phyloP scores from a whole-genome alignment of 768 basidiomycete species.

The Kwoniella botswanensis region DNA sequence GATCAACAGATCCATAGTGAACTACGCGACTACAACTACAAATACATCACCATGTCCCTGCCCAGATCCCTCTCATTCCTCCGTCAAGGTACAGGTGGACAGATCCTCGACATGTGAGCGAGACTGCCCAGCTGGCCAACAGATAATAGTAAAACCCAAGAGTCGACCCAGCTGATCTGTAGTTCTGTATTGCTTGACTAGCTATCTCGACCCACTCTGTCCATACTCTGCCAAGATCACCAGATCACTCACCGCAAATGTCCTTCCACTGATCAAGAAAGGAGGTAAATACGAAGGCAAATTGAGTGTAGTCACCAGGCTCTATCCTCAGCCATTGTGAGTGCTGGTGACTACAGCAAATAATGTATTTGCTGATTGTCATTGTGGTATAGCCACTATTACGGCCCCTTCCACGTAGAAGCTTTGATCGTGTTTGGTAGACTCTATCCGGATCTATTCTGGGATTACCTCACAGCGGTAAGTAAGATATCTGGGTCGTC shows the following conservation, averaged over 20 bases:
- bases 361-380: background rate
- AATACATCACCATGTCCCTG: constrained; percentile 40
- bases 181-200: constrained; percentile 8
- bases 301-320: constrained; percentile 65
- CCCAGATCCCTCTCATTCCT: constrained; percentile 40
- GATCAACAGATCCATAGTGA: background rate
- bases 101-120: constrained; percentile 52
- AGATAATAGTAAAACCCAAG: too few relatives aligned
- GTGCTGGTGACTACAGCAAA: background rate
- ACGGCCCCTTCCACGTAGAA: constrained; percentile 74
- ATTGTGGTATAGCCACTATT: constrained; percentile 35
- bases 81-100: constrained; percentile 43
- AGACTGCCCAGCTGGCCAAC: background rate
- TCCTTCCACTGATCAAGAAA: constrained; percentile 44
- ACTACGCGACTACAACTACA: background rate
- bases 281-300: constrained; percentile 68
- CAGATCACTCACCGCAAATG: constrained; percentile 40
- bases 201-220: constrained; percentile 52
- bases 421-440: constrained; percentile 77
- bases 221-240: constrained; percentile 53
- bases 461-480: constrained; percentile 74
- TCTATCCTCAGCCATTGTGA: constrained; percentile 58
- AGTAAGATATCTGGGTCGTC: constrained; percentile 30
- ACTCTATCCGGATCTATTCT: constrained; percentile 76
- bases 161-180: background rate